Conservation (phyloP, 2,329 filamentous ascomycete genomes). For the Exophiala lecanii-corni region DNA sequence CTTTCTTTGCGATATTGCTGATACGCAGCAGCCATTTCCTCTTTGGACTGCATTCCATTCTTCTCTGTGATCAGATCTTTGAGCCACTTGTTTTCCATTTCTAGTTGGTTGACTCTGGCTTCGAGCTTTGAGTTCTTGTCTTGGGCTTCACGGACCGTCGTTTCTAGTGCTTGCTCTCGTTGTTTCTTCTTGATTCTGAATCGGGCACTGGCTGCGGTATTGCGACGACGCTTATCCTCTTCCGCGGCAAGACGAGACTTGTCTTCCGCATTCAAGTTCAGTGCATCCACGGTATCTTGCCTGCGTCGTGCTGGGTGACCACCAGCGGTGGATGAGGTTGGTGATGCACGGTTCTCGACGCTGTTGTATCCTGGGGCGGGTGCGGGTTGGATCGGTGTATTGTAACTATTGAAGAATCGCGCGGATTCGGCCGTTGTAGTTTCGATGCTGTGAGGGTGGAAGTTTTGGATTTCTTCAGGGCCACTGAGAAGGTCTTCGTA, state of each 20-base stretch:
- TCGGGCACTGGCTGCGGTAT: slow-evolving; percentile 81
- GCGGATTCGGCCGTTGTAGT: slow-evolving; percentile 17
- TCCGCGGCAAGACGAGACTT: slow-evolving; percentile 69
- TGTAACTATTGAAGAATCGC: slow-evolving; percentile 23
- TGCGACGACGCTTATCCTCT: slow-evolving; percentile 84
- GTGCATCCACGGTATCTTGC: slow-evolving; percentile 9
- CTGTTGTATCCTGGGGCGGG: slow-evolving; percentile 16
- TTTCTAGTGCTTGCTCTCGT: slow-evolving; percentile 80
- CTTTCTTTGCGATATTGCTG: slow-evolving; percentile 37
- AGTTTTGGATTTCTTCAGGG: slow-evolving; percentile 12
- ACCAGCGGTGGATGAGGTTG: slow-evolving; percentile 1
- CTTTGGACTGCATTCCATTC: slow-evolving; percentile 52
- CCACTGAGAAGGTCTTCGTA: slow-evolving; percentile 25
- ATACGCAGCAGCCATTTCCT: slow-evolving; percentile 38
- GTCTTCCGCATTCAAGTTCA: slow-evolving; percentile 58
- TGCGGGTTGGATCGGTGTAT: slow-evolving; percentile 27
- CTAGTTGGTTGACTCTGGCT: slow-evolving; percentile 68
- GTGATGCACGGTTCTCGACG: slow-evolving; percentile 11
- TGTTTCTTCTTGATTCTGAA: slow-evolving; percentile 97
- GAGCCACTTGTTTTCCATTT: slow-evolving; percentile 78
- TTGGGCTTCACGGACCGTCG: slow-evolving; percentile 74
- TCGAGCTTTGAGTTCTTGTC: slow-evolving; percentile 74
- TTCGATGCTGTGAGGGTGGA: slow-evolving; percentile 15
- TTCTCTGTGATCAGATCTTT: slow-evolving; percentile 78
- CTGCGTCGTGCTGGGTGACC: slow-evolving; percentile 9